Evolutionary conservation across 176 grass and related monocot species (phyloP), one percentile per base, ranked within the genome.

Genomic region (Saccharum spontaneum): DNA sequence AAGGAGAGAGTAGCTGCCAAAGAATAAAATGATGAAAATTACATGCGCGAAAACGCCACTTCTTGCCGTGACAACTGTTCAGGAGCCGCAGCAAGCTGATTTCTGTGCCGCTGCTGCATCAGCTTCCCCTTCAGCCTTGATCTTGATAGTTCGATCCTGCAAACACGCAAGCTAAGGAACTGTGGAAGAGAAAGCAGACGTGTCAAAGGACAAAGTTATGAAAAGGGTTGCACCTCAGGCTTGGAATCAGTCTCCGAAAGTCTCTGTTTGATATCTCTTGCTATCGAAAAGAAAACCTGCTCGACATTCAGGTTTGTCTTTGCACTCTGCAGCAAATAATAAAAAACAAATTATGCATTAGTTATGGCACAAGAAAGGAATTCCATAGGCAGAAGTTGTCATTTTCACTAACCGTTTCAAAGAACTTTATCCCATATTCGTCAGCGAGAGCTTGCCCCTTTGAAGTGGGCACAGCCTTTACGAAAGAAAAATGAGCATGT

Each of bases 271-370:
- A 91, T 94, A 71, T 94, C 92, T 54, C 87, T 89, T 62, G 84
- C 89, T 66, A 94, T 89, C 22, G 92, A 94, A 87, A 94, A 87
- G 84, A 94, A 94, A 80, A 94, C 92, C 80, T 94, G 84, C 67
- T 94, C 92, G 16, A 94, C 92, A 67, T 94, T 94, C 50, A 94
- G 84, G 83, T 94, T 94, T 77, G 92, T 94, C 89, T 94, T 94
- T 44, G 89, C 92, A 87, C 92, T 94, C 92, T 92, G 87, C 71
- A 59, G 52, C 36, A 46, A 37, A 17, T 24, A 69, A 77, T 54
- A 44, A 44, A 81, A 31, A 23, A 30, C 23, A 66, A 54, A 75
- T 16, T 30, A 85, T 37, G 37, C 3, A 85, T 30, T 33, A 17
- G 12, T 28, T 72, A 45, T 50, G 30, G 3, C 8, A 50, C 39